Percentiles rank a stretch among this genome's conserved stretches.
phyloP scores from a whole-genome alignment of 2,329 filamentous ascomycete genomes.

The Colletotrichum sp. region DNA sequence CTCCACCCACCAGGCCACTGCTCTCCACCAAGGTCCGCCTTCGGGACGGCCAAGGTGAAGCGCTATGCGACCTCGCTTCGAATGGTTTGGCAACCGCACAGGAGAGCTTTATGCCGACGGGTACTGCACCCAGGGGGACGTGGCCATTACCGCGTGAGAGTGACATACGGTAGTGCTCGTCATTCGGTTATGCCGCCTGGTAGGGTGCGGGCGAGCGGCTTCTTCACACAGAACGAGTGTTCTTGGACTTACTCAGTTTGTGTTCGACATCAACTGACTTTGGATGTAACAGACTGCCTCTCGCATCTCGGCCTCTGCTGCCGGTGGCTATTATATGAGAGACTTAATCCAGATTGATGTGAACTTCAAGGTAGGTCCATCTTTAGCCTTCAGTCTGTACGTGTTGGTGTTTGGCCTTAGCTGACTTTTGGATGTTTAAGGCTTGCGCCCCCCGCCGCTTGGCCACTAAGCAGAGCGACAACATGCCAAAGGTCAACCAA shows the following conservation, averaged over 20 bases:
- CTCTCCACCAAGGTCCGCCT: too few species aligned
- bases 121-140: background rate
- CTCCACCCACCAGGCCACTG: background rate
- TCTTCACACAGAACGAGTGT: background rate
- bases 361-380: background rate
- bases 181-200: background rate
- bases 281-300: background rate
- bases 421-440: background rate
- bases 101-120: background rate
- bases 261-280: background rate
- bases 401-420: background rate
- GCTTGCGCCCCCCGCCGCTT: fast-evolving
- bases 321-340: background rate
- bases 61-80: background rate
- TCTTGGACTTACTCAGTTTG: background rate
- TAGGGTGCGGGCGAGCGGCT: background rate
- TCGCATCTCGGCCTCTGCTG: background rate
- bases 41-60: background rate
- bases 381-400: background rate
- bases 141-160: background rate
- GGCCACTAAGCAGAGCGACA: fast-evolving
- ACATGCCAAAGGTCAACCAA: background rate
- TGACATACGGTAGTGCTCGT: background rate
- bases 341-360: background rate
- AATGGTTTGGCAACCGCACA: background rate